Base-by-base conservation (phyloP, 2,329 filamentous ascomycete species). In the Trichoderma atrobrunneum region DNA sequence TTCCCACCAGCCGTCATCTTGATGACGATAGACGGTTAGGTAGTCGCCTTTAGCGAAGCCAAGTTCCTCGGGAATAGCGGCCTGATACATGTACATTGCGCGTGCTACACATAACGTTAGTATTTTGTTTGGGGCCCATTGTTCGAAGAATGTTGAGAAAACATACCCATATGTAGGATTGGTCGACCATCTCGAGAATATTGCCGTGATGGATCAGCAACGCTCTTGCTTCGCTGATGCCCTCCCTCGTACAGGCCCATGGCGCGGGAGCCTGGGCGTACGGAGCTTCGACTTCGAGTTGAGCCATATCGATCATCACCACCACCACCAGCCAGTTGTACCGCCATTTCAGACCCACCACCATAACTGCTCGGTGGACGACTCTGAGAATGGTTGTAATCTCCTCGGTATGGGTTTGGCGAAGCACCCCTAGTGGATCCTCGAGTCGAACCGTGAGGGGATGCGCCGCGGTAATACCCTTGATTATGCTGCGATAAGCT, bases 1-100 rank as follows among this genome's bases (percentile, higher is more conserved):
- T 84, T 99, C 96, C 96, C 97, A 99, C 96, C 96, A 99, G 24
- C 96, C 96, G 79, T 99, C 96, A 80, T 99, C 96, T 82, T 99
- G 96, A 78, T 97, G 90, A 73, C 95, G 88, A 61, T 98, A 85
- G 16, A 99, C 91, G 2, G 95, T 94, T 16, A 99, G 86, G 72
- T 95, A 90, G 79, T 99, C 97, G 62, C 95, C 95, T 84, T 99
- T 99, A 61, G 87, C 87, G 81, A 99, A 99, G 16, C 92, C 92
- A 24, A 99, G 85, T 82, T 99, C 97, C 80, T 98, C 96, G 0
- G 95, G 94, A 72, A 99, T 99, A 26, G 94, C 95, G 3, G 96
- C 94, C 78, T 92, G 90, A 81, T 99, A 99, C 85, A 93, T 90
- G 82, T 98, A 99, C 85, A 98, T 87, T 30, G 96, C 95, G 56